Evolutionary conservation across 306 rosid species (phyloP).

Genomic region (Lathyrus aphaca): DNA sequence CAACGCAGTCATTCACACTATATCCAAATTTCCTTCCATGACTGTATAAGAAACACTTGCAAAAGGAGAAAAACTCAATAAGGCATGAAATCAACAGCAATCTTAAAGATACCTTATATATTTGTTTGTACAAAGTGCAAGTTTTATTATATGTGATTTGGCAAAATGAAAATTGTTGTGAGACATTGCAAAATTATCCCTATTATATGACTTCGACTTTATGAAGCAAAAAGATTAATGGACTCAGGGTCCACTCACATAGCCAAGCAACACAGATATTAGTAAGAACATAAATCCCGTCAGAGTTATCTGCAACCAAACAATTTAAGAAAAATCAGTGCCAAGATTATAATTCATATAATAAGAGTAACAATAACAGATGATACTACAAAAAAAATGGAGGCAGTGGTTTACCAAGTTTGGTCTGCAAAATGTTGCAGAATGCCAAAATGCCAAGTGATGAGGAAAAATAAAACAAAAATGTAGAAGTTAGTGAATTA

Average conservation of each 20-base stretch:
- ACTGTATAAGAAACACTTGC: slow-evolving; percentile 17
- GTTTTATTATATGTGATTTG: slow-evolving; percentile 27
- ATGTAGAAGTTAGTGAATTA: slow-evolving; percentile 47
- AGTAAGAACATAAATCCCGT: slow-evolving; percentile 85
- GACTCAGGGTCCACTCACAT: slow-evolving; percentile 63
- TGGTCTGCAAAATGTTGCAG: slow-evolving; percentile 61
- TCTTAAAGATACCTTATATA: slow-evolving; percentile 8
- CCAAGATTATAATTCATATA: slow-evolving; percentile 20
- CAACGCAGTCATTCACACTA: slow-evolving; percentile 19
- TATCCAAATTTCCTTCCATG: slow-evolving; percentile 22
- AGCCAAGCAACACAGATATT: slow-evolving; percentile 83
- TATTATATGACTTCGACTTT: slow-evolving; percentile 28
- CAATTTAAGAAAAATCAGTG: slow-evolving; percentile 25
- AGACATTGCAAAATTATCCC: slow-evolving; percentile 33
- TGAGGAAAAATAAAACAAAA: slow-evolving; percentile 39
- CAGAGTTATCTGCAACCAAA: slow-evolving; percentile 77
- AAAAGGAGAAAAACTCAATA: slow-evolving; percentile 24
- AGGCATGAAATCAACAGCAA: slow-evolving; percentile 14
- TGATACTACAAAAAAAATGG: slow-evolving; percentile 29
- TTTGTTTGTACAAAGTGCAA: slow-evolving; percentile 4
- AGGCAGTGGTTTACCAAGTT: slow-evolving; percentile 67
- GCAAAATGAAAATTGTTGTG: slow-evolving; percentile 3
- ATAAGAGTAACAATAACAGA: slow-evolving; percentile 27
- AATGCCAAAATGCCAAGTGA: slow-evolving; percentile 38
- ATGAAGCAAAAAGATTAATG: slow-evolving; percentile 28